phyloP scores from a whole-genome alignment of 1,284 basidiomycete species.

The Trametes pubescens region DNA sequence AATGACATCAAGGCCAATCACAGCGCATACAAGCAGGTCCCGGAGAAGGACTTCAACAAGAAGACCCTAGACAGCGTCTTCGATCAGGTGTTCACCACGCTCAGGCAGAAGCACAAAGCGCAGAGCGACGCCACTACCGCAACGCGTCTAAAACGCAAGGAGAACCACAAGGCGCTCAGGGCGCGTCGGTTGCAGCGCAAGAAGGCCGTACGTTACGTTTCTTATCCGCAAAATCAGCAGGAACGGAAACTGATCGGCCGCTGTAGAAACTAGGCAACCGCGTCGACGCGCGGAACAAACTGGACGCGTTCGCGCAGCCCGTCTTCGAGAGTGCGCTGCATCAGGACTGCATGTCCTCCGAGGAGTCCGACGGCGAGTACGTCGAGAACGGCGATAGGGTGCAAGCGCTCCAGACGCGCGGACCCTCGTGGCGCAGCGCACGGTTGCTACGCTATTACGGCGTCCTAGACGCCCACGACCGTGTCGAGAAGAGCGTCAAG shows the following conservation, averaged over 20 bases:
- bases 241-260: constrained; percentile 1
- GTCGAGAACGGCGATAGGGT: constrained; percentile 40
- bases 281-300: constrained; percentile 60
- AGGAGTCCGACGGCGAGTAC: constrained; percentile 69
- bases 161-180: constrained; percentile 66
- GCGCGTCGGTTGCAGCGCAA: constrained; percentile 65
- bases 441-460: constrained; percentile 65
- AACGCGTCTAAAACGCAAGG: constrained; percentile 54
- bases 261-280: constrained; percentile 73
- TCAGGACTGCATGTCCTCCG: constrained; percentile 79
- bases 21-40: constrained; percentile 64
- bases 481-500: constrained; percentile 50
- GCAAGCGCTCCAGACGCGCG: constrained; percentile 57
- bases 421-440: constrained; percentile 67
- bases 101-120: constrained; percentile 68
- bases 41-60: constrained; percentile 69
- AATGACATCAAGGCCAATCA: constrained; percentile 64
- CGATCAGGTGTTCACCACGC: constrained; percentile 73
- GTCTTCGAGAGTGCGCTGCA: constrained; percentile 74
- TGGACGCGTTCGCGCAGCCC: constrained; percentile 61
- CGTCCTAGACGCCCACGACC: constrained; percentile 65
- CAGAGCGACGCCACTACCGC: constrained; percentile 61
- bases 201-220: constrained; percentile 58
- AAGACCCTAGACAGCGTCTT: constrained; percentile 68
- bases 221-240: neutral